Evolutionary conservation across 2,329 filamentous ascomycete genomes (phyloP).

Genomic region (Fusarium sarcochroum): DNA sequence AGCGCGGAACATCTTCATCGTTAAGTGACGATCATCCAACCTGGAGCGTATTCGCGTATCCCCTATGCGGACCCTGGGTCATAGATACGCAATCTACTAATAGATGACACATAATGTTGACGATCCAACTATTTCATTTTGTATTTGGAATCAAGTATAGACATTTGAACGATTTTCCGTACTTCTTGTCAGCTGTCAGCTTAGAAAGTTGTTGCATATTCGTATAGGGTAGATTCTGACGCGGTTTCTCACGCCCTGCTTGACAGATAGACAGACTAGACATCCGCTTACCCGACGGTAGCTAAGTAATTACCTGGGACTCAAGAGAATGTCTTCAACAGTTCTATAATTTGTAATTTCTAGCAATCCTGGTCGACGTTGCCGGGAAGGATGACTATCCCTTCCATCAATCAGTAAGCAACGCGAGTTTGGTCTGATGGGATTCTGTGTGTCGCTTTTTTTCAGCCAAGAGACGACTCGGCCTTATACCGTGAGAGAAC

Average conservation of each 20-base stretch:
- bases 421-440: neutral
- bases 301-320: neutral
- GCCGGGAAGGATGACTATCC: too few relatives aligned
- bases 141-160: too few relatives aligned
- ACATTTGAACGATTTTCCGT: too few relatives aligned
- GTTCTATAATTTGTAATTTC: neutral
- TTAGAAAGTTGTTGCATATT: neutral
- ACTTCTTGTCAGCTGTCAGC: neutral
- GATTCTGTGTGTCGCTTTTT: conserved; percentile 11
- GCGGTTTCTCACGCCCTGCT: neutral
- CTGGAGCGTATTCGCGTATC: too few relatives aligned
- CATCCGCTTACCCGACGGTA: conserved; percentile 8
- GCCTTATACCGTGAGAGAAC: neutral
- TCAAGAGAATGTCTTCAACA: too few relatives aligned
- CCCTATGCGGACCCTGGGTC: too few relatives aligned
- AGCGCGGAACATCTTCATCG: too few relatives aligned
- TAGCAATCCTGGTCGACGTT: neutral
- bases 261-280: neutral
- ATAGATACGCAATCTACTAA: too few relatives aligned
- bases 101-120: too few relatives aligned
- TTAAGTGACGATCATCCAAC: too few relatives aligned
- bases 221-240: conserved; percentile 7
- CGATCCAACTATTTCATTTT: too few relatives aligned
- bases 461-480: conserved; percentile 6
- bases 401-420: too few relatives aligned